Evolutionary conservation across 1,284 basidiomycete species (phyloP), one percentile per base, ranked within the genome.

Genomic region (Puccinia coronata): DNA sequence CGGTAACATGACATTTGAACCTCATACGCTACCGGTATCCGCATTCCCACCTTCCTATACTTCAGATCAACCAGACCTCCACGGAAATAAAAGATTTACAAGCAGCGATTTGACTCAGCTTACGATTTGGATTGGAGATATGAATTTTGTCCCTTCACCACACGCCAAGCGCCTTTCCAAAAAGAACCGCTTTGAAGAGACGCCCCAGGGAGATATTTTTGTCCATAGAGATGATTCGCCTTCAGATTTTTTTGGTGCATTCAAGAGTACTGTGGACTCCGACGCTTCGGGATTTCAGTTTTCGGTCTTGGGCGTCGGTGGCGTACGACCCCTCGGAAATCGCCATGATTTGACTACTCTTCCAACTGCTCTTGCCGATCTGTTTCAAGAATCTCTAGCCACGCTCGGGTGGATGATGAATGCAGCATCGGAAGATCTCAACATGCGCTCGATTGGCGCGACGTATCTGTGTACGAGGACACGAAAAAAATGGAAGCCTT

Each of bases 361-460:
- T 0, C 65, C 76, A 2, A 25, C 34, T 34, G 4, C 57, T 8
- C 39, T 78, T 31, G 36, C 59, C 18, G 55, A 49, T n/a, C 18
- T 78, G 20, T 78, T 69, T 34, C 49, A 78, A 9, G 16, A 53
- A 16, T 78, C 76, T 11, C 47, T 36, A 11, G 31, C 47, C 14
- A 70, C 76, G 5, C 47, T 78, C 20, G 63, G 63, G 65, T 69
- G 61, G 61, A 51, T 78, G 76, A 69, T 78, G 12, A 65, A 78
- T 51, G 61, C 51, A 28, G 76, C 76, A 0, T 31, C 47, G 28
- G 59, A 41, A 67, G 76, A 78, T 31, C 39, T 78, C 14, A 70
- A 70, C 36, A 25, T 36, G 20, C 61, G 65, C 43, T 51, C 49
- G 11, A 69, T 78, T 53, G 76, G 76, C 36, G 63, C 76, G 20